A percentile compares a stretch with the other conserved stretches of the same genome.
Conservation (phyloP, 2,329 filamentous ascomycete species). For the Harringtonia lauricola region DNA sequence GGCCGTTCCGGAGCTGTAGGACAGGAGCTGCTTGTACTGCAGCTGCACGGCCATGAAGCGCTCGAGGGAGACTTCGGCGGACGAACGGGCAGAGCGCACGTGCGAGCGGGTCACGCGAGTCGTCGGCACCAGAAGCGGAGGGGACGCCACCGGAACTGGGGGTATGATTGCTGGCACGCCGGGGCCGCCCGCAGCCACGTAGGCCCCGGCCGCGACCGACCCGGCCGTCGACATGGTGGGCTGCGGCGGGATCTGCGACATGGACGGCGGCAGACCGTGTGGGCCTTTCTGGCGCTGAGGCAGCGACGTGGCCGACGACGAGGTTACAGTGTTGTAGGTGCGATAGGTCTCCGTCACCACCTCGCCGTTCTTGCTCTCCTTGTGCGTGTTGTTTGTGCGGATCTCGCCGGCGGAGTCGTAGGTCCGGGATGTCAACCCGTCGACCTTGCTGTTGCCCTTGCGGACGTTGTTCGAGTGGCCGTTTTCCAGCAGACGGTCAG, state of each 20-base stretch:
- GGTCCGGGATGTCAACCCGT: too few species aligned
- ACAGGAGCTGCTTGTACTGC: slow-evolving; percentile 14
- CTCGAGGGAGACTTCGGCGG: slow-evolving; percentile 20
- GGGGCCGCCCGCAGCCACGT: not conserved
- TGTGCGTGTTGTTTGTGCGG: not conserved
- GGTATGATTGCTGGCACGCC: not conserved
- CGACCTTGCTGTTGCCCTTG: too few species aligned
- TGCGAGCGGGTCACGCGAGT: slow-evolving; percentile 5
- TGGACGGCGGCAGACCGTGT: slow-evolving; percentile 1
- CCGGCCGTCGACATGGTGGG: slow-evolving; percentile 11
- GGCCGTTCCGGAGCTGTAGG: slow-evolving; percentile 13
- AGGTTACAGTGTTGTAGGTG: not conserved
- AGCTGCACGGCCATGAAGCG: slow-evolving; percentile 24
- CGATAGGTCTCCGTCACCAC: not conserved
- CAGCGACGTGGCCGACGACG: not conserved
- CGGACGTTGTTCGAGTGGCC: too few species aligned
- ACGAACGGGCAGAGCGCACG: slow-evolving; percentile 12
- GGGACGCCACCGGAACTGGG: slow-evolving; percentile 10
- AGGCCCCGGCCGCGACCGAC: slow-evolving; percentile 1
- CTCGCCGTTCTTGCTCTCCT: not conserved
- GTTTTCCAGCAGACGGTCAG: too few species aligned
- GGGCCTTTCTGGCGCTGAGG: not conserved
- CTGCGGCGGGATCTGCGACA: slow-evolving; percentile 10
- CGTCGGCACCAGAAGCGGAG: slow-evolving; percentile 8
- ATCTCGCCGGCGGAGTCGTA: not conserved